Evolutionary conservation across 805 yeast species (phyloP).

Genomic region (Vanderwaltozyma verrucispora): DNA sequence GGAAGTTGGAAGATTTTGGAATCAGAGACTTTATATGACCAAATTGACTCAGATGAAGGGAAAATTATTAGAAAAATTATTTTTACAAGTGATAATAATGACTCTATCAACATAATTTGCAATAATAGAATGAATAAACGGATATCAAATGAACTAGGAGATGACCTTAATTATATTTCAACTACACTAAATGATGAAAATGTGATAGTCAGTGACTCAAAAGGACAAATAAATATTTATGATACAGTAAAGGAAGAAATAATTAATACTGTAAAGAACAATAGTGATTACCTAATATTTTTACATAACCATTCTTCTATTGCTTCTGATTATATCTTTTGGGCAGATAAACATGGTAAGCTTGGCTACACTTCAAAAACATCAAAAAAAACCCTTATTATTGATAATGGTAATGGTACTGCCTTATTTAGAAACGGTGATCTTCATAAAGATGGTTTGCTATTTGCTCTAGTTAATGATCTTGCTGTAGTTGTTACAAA

Average conservation of each 20-base stretch:
- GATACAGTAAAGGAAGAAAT: not conserved
- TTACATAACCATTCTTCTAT: constrained; percentile 9
- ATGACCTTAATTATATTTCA: not conserved
- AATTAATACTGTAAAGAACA: not conserved
- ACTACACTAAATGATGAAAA: not conserved
- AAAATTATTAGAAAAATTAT: not conserved
- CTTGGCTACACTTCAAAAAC: constrained; percentile 6
- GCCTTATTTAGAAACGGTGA: not conserved
- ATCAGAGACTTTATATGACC: not conserved
- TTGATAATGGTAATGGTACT: not conserved
- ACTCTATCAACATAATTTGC: not conserved
- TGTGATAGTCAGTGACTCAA: not conserved
- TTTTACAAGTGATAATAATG: not conserved
- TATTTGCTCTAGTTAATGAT: constrained; percentile 20
- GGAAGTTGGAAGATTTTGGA: not conserved
- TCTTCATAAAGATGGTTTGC: constrained; percentile 32
- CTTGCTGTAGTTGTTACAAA: constrained; percentile 8
- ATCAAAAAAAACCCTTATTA: constrained; percentile 1
- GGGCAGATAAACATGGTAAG: constrained; percentile 12
- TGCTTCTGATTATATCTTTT: constrained; percentile 8
- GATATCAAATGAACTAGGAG: too few species aligned
- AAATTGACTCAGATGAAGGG: not conserved
- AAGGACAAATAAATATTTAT: not conserved
- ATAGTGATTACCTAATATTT: constrained; percentile 6
- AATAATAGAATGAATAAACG: not conserved